A percentile compares a stretch with the other conserved stretches of the same genome.
phyloP scores from a whole-genome alignment of 2,329 filamentous ascomycete species.

The Thielaviopsis euricoi region DNA sequence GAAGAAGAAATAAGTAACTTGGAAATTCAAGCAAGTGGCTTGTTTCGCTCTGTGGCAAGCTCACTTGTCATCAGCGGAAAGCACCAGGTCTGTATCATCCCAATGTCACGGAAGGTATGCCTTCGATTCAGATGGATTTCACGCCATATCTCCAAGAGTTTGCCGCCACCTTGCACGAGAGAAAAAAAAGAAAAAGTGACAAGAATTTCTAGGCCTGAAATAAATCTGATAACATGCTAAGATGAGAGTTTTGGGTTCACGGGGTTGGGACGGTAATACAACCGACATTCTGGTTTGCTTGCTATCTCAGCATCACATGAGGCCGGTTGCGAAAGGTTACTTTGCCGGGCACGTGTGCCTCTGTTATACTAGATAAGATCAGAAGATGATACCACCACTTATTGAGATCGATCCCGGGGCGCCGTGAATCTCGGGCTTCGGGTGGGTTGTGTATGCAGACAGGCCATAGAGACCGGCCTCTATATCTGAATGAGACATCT shows the following conservation, averaged over 20 bases:
- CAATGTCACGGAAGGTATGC: no score
- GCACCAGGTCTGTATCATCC: no score
- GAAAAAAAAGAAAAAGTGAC: no score
- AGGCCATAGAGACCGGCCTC: background rate
- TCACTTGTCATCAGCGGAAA: background rate
- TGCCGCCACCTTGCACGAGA: no score
- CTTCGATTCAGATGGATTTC: no score
- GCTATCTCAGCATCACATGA: background rate
- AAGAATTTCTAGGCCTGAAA: no score
- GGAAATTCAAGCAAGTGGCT: background rate
- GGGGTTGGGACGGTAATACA: no score
- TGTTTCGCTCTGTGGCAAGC: background rate
- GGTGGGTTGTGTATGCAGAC: background rate
- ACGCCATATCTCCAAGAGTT: no score
- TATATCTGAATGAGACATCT: background rate
- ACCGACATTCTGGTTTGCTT: no score
- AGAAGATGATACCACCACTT: background rate
- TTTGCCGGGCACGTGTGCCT: background rate
- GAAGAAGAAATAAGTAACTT: no score
- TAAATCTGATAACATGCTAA: no score
- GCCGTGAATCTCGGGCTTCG: background rate
- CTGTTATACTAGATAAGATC: background rate
- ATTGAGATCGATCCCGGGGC: background rate
- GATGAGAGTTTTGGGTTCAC: no score
- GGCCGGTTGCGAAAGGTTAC: background rate